Conservation (phyloP, 139 green algal genomes). For the Limnomonas spitsbergensis region DNA sequence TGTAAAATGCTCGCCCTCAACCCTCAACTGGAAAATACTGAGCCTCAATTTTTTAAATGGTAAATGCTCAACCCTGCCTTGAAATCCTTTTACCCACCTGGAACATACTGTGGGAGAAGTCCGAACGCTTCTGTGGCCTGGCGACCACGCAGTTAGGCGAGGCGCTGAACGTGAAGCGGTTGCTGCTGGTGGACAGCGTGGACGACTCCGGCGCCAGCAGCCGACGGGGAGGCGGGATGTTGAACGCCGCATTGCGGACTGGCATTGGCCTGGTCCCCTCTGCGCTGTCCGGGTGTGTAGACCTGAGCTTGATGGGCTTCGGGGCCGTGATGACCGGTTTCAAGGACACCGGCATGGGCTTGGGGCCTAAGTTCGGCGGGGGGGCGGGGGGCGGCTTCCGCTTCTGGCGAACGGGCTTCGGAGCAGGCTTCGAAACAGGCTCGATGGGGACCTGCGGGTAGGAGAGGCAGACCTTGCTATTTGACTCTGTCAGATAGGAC, state of each 20-base stretch:
- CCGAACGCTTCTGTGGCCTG: neutral
- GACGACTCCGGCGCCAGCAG: neutral
- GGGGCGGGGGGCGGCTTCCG: too few relatives aligned
- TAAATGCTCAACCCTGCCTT: neutral
- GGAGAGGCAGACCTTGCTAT: neutral
- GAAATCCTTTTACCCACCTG: neutral
- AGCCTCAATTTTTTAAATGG: neutral
- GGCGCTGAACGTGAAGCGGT: slow-evolving; percentile 11
- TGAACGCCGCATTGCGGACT: neutral
- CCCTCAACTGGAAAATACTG: neutral
- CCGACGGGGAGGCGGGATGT: neutral
- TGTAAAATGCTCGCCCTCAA: neutral
- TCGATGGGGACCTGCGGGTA: neutral
- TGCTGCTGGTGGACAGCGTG: neutral
- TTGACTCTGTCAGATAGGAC: neutral
- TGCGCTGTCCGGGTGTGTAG: neutral
- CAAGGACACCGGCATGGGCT: neutral
- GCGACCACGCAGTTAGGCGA: slow-evolving; percentile 5
- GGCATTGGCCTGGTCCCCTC: neutral
- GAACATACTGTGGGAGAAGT: slow-evolving; percentile 23
- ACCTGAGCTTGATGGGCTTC: neutral
- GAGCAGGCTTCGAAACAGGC: neutral
- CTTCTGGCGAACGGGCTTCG: neutral
- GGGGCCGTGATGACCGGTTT: neutral
- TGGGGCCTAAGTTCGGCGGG: neutral